phyloP scores from a whole-genome alignment of 2,329 filamentous ascomycete species.

The Penicillium carneum region DNA sequence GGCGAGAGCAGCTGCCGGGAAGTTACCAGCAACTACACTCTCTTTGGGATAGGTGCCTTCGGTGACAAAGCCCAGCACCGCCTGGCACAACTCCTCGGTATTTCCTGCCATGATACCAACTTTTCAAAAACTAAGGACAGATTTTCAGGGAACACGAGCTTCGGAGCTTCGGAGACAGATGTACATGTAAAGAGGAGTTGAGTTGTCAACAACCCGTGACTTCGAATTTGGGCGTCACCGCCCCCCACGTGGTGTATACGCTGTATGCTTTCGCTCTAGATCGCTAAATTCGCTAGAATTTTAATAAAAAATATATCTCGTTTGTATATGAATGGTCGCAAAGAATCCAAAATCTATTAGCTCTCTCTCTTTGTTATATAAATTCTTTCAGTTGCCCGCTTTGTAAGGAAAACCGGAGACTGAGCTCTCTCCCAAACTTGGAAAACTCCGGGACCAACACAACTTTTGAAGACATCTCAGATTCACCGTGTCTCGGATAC shows the following conservation, averaged over 20 bases:
- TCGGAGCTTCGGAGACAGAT: constrained; percentile 10
- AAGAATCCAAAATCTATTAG: not conserved
- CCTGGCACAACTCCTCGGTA: constrained; percentile 60
- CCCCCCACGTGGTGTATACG: constrained; percentile 29
- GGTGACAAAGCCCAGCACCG: constrained; percentile 69
- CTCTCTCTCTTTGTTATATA: constrained; percentile 13
- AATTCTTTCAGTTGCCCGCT: constrained; percentile 26
- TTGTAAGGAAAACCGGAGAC: constrained; percentile 37
- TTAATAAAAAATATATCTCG: not conserved
- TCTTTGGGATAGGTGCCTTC: constrained; percentile 66
- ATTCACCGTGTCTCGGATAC: constrained; percentile 43
- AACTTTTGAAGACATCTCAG: constrained; percentile 21
- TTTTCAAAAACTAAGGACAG: constrained; percentile 33
- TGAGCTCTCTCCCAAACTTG: constrained; percentile 16
- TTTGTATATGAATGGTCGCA: constrained; percentile 2
- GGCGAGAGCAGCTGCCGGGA: constrained; percentile 59
- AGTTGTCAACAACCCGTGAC: constrained; percentile 42
- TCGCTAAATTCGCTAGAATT: constrained; percentile 7
- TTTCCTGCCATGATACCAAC: constrained; percentile 43
- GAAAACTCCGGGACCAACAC: constrained; percentile 37
- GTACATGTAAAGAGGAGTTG: constrained; percentile 13
- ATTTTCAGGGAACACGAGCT: not conserved
- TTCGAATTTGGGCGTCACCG: constrained; percentile 42
- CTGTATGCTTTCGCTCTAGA: constrained; percentile 1
- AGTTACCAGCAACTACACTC: constrained; percentile 60